Evolutionary conservation across 73 alveolate genomes (phyloP).

Genomic region (Diophrys appendiculata): DNA sequence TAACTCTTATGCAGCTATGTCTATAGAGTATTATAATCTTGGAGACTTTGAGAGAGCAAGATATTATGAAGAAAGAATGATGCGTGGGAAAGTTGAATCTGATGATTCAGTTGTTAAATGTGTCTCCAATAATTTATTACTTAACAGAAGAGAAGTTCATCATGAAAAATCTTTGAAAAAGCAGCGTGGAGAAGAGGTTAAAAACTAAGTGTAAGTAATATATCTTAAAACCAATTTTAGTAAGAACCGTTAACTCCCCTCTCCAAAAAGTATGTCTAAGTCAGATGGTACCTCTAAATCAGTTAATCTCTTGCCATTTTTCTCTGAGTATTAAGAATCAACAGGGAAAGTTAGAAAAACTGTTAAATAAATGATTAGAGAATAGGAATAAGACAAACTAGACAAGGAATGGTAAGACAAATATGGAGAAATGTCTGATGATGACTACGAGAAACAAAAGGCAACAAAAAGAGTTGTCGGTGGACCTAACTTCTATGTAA

Average conservation of each 20-base stretch:
- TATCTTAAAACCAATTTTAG: conserved; percentile 5
- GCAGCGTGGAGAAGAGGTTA: conserved; percentile 5
- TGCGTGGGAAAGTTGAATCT: conserved; percentile 54
- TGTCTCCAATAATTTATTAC: conserved; percentile 38
- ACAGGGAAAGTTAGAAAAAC: background rate
- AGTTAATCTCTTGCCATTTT: conserved; percentile 40
- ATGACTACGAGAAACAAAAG: background rate
- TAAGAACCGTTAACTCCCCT: conserved; percentile 34
- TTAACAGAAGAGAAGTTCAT: conserved; percentile 27
- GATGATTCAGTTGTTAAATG: conserved; percentile 46
- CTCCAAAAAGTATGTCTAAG: conserved; percentile 38
- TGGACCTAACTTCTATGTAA: background rate
- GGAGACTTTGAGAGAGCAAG: conserved; percentile 52
- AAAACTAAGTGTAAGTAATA: conserved; percentile 19
- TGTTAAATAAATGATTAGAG: background rate
- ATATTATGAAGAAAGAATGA: conserved; percentile 49
- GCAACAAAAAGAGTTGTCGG: background rate
- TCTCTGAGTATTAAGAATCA: background rate
- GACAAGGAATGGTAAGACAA: background rate
- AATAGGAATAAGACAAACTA: background rate
- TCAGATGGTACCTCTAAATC: conserved; percentile 38
- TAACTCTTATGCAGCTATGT: conserved; percentile 43
- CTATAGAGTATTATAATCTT: conserved; percentile 45
- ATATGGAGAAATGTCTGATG: background rate
- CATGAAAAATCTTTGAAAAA: background rate